Evolutionary conservation across 129 eudicot species (phyloP).

Genomic region (Helichrysum umbraculigerum): DNA sequence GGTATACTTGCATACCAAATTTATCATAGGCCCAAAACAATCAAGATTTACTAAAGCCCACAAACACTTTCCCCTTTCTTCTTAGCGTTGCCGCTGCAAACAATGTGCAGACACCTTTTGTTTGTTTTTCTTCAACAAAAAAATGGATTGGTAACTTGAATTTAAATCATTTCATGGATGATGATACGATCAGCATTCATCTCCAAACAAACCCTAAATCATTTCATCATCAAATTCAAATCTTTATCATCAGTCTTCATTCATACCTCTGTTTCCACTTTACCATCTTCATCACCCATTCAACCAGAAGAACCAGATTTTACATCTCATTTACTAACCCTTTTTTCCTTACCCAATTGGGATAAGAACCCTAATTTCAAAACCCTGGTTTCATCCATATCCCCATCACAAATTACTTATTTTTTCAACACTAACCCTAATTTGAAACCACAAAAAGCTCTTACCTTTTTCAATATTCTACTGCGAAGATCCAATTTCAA

Average conservation of each 20-base stretch:
- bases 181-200: conserved; percentile 45
- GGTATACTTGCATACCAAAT: not conserved
- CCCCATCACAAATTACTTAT: conserved; percentile 48
- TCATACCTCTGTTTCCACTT: conserved; percentile 29
- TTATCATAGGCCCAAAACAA: not conserved
- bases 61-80: conserved; percentile 20
- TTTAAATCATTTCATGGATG: conserved; percentile 25
- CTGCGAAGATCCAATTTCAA: conserved; percentile 49
- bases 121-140: not conserved
- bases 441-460: conserved; percentile 63
- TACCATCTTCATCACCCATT: conserved; percentile 18
- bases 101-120: conserved; percentile 18
- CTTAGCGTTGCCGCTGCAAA: conserved; percentile 36
- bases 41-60: conserved; percentile 21
- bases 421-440: conserved; percentile 50
- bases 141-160: conserved; percentile 23
- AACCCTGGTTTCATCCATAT: conserved; percentile 44
- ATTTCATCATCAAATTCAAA: conserved; percentile 24
- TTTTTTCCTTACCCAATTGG: conserved; percentile 64
- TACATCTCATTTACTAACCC: conserved; percentile 36
- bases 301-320: conserved; percentile 31
- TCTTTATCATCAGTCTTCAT: conserved; percentile 27
- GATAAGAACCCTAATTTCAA: conserved; percentile 56
- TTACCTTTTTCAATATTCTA: conserved; percentile 45
- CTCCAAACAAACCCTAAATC: conserved; percentile 16